phyloP scores from a whole-genome alignment of 805 yeast genomes.

The Dipodascus albidus region DNA sequence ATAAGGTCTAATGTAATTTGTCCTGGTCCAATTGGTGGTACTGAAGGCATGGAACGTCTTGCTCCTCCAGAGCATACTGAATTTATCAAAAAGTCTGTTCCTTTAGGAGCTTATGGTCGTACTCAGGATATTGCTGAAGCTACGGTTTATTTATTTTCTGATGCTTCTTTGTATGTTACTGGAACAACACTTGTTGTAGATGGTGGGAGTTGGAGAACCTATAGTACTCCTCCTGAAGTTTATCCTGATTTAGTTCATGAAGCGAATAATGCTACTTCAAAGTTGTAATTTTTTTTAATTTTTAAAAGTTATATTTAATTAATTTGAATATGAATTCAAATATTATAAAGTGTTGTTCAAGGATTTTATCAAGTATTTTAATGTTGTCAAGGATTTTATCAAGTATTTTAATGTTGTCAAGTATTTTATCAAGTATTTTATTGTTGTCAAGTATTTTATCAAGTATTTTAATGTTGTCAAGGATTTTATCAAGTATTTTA shows the following conservation, averaged over 20 bases:
- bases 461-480: too few relatives aligned
- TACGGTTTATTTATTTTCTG: constrained; percentile 73
- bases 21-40: constrained; percentile 80
- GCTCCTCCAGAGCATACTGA: constrained; percentile 31
- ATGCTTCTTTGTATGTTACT: constrained; percentile 65
- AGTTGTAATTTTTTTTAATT: neutral
- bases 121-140: constrained; percentile 78
- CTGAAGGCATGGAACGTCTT: constrained; percentile 75
- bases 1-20: constrained; percentile 76
- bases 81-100: constrained; percentile 38
- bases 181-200: constrained; percentile 78
- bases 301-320: neutral
- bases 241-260: constrained; percentile 22
- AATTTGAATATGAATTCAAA: neutral
- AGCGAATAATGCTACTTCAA: neutral
- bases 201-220: constrained; percentile 78
- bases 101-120: constrained; percentile 41
- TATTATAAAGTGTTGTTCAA: too few relatives aligned
- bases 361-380: too few relatives aligned
- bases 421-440: too few relatives aligned
- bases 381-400: too few relatives aligned
- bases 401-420: too few relatives aligned
- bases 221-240: constrained; percentile 5
- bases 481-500: too few relatives aligned
- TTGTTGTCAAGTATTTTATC: too few relatives aligned